Conservation (phyloP, 371 early-diverging fungal species). For the Mortierella sp. region DNA sequence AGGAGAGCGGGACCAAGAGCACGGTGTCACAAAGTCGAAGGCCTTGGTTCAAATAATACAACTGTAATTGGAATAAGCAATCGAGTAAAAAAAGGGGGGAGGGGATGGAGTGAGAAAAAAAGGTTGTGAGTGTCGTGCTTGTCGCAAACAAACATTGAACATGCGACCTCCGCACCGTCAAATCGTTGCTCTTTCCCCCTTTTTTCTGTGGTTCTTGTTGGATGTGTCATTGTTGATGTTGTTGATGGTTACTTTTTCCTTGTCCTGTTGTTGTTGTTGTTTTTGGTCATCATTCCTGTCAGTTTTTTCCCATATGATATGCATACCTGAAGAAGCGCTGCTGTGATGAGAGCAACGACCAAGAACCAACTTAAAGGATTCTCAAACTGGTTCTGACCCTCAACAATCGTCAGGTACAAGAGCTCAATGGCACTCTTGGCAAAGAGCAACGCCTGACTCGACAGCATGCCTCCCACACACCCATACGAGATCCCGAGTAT, state of each 20-base stretch:
- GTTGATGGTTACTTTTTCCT: neutral
- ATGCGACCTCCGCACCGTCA: neutral
- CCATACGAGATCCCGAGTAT: slow-evolving; percentile 75
- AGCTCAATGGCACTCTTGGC: slow-evolving; percentile 88
- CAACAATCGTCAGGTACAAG: slow-evolving; percentile 71
- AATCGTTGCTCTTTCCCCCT: slow-evolving; percentile 1
- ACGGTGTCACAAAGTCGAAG: slow-evolving; percentile 83
- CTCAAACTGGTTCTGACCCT: slow-evolving; percentile 77
- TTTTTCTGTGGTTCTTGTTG: neutral
- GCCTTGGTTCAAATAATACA: slow-evolving; percentile 86
- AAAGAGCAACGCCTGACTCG: slow-evolving; percentile 83
- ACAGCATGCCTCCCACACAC: slow-evolving; percentile 77
- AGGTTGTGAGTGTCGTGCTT: slow-evolving; percentile 8
- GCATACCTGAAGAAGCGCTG: slow-evolving; percentile 79
- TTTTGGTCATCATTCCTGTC: neutral
- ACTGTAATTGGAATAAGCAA: slow-evolving; percentile 57
- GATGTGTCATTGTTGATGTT: neutral
- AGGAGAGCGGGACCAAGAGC: slow-evolving; percentile 82
- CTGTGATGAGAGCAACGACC: slow-evolving; percentile 70
- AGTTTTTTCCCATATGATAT: neutral
- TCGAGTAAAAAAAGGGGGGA: neutral
- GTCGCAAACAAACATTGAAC: slow-evolving; percentile 5
- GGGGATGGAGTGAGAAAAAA: neutral
- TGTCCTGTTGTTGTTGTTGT: neutral
- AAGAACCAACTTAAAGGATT: slow-evolving; percentile 81